Evolutionary conservation across 2,329 filamentous ascomycete genomes (phyloP), one percentile per base, ranked within the genome.

Genomic region (Aureobasidium sp.): DNA sequence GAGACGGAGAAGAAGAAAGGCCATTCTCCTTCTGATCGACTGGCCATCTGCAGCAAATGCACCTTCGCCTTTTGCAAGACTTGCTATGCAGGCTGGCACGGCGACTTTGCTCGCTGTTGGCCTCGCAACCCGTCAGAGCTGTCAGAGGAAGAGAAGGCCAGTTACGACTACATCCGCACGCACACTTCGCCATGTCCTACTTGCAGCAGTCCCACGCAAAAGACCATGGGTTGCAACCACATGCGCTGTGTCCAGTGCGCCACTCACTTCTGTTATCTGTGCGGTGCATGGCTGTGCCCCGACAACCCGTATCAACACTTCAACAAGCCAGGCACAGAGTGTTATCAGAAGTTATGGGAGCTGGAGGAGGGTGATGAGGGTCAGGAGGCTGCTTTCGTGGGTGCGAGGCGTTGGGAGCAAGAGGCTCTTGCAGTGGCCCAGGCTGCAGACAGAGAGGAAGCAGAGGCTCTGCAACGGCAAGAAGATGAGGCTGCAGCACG

Each of bases 231-330:
- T 40, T 99, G 94, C 79, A 96, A 96, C 73, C 92, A 96, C 74
- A 97, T 97, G 91, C 89, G 87, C 53, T 96, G 93, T 74, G 90
- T 87, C 72, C 86, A 89, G 64, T 99, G 94, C 77, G 81, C 87
- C 55, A 88, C 90, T 2, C 93, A 97, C 73, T 97, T 96, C 71
- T 99, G 94, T 76, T 97, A 97, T 67, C 81, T 97, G 1, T 97
- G 94, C 70, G 87, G 88, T 0, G 81, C 85, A n/a, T 97, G 90
- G 88, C 80, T 99, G 43, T 82, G 87, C 60, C 84, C 88, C 0
- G 79, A 77, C 19, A 94, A 96, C 66, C 92, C 92, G 1, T 97
- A 97, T 69, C 76, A 81, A 59, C 94, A 99, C 72, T 99, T 92
- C 77, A 96, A 96, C 69, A 80, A 84, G 55, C 78, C 81, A 17